These are phyloP conservation scores for Boletus tomentosulus DNA, from an alignment of 768 basidiomycete genomes.

Conservation along the genomic window DNA sequence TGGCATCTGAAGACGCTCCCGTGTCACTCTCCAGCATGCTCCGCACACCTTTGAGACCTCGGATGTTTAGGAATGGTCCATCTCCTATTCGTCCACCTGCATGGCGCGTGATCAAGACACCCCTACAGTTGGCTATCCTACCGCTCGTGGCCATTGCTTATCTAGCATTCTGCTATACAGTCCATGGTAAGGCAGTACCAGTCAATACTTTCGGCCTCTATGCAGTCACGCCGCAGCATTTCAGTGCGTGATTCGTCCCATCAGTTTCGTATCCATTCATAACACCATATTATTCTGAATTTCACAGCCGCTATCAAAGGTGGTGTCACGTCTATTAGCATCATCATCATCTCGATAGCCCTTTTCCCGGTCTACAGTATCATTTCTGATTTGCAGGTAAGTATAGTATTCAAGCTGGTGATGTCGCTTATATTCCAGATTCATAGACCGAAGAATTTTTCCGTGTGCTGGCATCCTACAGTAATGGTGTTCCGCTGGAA, in stretches of 20 bases:
- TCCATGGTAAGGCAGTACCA: slow-evolving; percentile 21
- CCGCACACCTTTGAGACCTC: slow-evolving; percentile 7
- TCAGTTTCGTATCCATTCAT: neutral
- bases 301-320: slow-evolving; percentile 24
- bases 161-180: slow-evolving; percentile 27
- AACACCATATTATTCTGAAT: neutral
- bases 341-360: slow-evolving; percentile 27
- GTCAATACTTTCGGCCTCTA: slow-evolving; percentile 24
- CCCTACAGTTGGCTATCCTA: slow-evolving; percentile 18
- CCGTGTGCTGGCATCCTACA: slow-evolving; percentile 11
- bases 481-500: slow-evolving; percentile 21
- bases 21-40: slow-evolving; percentile 2
- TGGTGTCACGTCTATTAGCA: slow-evolving; percentile 25
- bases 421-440: neutral
- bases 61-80: neutral
- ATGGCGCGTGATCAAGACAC: slow-evolving; percentile 10
- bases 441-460: slow-evolving; percentile 29
- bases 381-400: slow-evolving; percentile 17
- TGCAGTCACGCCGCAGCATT: slow-evolving; percentile 15
- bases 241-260: slow-evolving; percentile 9
- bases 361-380: slow-evolving; percentile 21
- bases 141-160: slow-evolving; percentile 27
- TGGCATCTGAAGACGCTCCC: neutral
- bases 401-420: neutral
- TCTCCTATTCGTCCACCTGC: neutral